phyloP scores from a whole-genome alignment of 2,329 filamentous ascomycete species.

The Claviceps capensis region DNA sequence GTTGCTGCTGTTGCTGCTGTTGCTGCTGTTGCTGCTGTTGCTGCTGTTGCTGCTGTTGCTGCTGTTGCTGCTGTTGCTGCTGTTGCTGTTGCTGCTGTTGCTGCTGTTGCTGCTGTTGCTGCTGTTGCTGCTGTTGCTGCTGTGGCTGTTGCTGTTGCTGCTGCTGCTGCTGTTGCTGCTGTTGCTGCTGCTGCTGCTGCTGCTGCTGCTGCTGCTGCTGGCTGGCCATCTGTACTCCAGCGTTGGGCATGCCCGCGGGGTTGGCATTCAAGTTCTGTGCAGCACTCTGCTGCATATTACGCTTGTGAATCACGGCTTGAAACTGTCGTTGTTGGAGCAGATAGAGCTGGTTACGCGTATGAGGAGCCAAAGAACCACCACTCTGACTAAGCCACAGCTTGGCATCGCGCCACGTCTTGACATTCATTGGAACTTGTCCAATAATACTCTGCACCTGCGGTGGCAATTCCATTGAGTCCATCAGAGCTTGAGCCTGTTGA shows the following conservation, averaged over 20 bases:
- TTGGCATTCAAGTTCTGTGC: slow-evolving; percentile 18
- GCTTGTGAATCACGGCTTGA: slow-evolving; percentile 17
- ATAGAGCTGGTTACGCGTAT: slow-evolving; percentile 19
- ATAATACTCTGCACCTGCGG: slow-evolving; percentile 18
- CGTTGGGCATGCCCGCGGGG: slow-evolving; percentile 9
- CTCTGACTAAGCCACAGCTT: slow-evolving; percentile 28
- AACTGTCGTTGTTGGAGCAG: slow-evolving; percentile 28
- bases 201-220: slow-evolving; percentile 8
- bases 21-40: neutral
- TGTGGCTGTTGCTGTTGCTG: too few relatives aligned
- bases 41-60: slow-evolving; percentile 8
- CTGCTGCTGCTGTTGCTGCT: neutral
- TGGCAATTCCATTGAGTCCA: slow-evolving; percentile 36
- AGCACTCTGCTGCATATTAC: slow-evolving; percentile 14
- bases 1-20: slow-evolving; percentile 7
- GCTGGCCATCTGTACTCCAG: slow-evolving; percentile 14
- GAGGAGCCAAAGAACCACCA: slow-evolving; percentile 16
- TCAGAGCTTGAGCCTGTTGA: slow-evolving; percentile 24
- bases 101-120: slow-evolving; percentile 6
- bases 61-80: slow-evolving; percentile 12
- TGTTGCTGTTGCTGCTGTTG: slow-evolving; percentile 11
- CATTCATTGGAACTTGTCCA: slow-evolving; percentile 23
- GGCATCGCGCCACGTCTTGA: slow-evolving; percentile 36
- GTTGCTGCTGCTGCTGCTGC: neutral
- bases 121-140: slow-evolving; percentile 12